phyloP scores from a whole-genome alignment of 2,329 filamentous ascomycete genomes.

The Stachybotrys chlorohalonatus region DNA sequence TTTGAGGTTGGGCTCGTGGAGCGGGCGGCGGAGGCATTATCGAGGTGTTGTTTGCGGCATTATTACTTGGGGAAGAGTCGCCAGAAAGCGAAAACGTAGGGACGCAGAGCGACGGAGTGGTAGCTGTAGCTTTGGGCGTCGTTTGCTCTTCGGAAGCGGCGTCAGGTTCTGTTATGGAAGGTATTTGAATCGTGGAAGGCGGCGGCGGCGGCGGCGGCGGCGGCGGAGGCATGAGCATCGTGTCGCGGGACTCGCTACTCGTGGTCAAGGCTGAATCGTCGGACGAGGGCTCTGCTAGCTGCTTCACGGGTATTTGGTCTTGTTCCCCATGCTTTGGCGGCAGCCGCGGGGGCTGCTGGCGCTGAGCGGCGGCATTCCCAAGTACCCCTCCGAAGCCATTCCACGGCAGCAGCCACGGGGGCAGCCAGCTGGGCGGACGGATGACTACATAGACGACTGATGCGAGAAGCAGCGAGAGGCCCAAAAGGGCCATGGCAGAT shows the following conservation, averaged over 20 bases:
- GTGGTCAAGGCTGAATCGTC: background rate
- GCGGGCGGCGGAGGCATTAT: slow-evolving; percentile 22
- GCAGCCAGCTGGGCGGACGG: slow-evolving; percentile 40
- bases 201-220: slow-evolving; percentile 22
- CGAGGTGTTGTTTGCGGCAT: slow-evolving; percentile 7
- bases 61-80: slow-evolving; percentile 6
- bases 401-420: slow-evolving; percentile 16
- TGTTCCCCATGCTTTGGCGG: slow-evolving; percentile 4
- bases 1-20: slow-evolving; percentile 16
- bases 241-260: slow-evolving; percentile 11
- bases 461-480: slow-evolving; percentile 52
- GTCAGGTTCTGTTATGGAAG: slow-evolving; percentile 13
- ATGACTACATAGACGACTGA: slow-evolving; percentile 50
- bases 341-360: slow-evolving; percentile 2
- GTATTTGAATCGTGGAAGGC: slow-evolving; percentile 22
- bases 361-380: background rate
- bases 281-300: background rate
- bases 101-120: slow-evolving; percentile 18
- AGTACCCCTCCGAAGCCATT: slow-evolving; percentile 4
- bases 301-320: background rate
- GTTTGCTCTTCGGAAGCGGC: slow-evolving; percentile 29
- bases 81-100: slow-evolving; percentile 35
- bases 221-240: slow-evolving; percentile 22
- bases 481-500: slow-evolving; percentile 44
- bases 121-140: slow-evolving; percentile 35